These are phyloP conservation scores for Trichoderma erinaceum DNA, from an alignment of 495 filamentous ascomycete genomes.

Conservation along the genomic window DNA sequence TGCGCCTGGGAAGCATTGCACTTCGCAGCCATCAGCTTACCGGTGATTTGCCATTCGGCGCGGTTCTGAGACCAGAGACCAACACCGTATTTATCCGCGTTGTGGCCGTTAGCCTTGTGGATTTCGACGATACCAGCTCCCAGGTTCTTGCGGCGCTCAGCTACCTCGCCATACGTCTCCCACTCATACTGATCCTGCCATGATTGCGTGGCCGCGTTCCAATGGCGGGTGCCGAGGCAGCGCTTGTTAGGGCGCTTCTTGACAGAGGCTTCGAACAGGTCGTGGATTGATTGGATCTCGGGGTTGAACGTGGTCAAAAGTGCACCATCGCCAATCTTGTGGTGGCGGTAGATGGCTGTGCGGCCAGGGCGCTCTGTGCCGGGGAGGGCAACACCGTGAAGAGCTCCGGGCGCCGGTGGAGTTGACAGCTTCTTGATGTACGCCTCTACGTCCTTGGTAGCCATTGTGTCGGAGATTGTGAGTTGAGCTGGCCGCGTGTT, in stretches of 20 bases:
- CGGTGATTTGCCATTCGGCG: slow-evolving; percentile 94
- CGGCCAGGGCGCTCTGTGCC: slow-evolving; percentile 68
- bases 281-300: slow-evolving; percentile 64
- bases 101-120: slow-evolving; percentile 62
- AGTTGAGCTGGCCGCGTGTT: not conserved
- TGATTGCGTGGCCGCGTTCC: slow-evolving; percentile 66
- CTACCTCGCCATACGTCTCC: slow-evolving; percentile 76
- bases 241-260: slow-evolving; percentile 49
- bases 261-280: slow-evolving; percentile 68
- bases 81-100: slow-evolving; percentile 67
- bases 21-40: slow-evolving; percentile 36
- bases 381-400: slow-evolving; percentile 62
- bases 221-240: slow-evolving; percentile 79
- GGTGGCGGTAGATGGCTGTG: slow-evolving; percentile 75
- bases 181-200: slow-evolving; percentile 73
- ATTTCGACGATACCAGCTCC: slow-evolving; percentile 82
- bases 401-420: slow-evolving; percentile 54
- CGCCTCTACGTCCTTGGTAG: slow-evolving; percentile 29
- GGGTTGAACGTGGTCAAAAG: slow-evolving; percentile 72
- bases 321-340: slow-evolving; percentile 61
- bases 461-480: slow-evolving; percentile 22
- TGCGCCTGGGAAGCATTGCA: not conserved
- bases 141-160: slow-evolving; percentile 72
- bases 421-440: slow-evolving; percentile 39
- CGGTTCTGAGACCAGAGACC: slow-evolving; percentile 95